Evolutionary conservation across 2,329 filamentous ascomycete species (phyloP).

Genomic region (Xylariaceae sp.): DNA sequence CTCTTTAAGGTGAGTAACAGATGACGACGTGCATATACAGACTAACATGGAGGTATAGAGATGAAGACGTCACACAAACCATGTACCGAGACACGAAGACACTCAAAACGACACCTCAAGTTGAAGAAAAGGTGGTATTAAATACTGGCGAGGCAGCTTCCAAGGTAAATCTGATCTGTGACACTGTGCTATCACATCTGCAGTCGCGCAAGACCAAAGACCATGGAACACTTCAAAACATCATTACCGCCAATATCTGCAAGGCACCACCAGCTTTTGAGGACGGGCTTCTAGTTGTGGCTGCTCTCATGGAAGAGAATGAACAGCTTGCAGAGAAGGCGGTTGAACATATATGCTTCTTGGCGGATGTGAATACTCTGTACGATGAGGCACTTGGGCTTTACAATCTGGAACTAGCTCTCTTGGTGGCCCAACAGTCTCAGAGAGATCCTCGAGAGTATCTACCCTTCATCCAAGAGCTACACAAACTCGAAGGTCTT

Average conservation of each 20-base stretch:
- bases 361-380: slow-evolving; percentile 86
- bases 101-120: slow-evolving; percentile 22
- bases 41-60: slow-evolving; percentile 41
- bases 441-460: slow-evolving; percentile 96
- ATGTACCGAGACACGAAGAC: slow-evolving; percentile 87
- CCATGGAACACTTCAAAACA: slow-evolving; percentile 67
- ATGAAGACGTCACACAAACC: slow-evolving; percentile 89
- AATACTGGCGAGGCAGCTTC: slow-evolving; percentile 22
- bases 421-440: slow-evolving; percentile 90
- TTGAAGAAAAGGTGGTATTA: slow-evolving; percentile 14
- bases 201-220: slow-evolving; percentile 56
- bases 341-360: slow-evolving; percentile 95
- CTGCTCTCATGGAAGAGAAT: slow-evolving; percentile 65
- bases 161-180: slow-evolving; percentile 87
- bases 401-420: slow-evolving; percentile 84
- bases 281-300: slow-evolving; percentile 75
- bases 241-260: slow-evolving; percentile 91
- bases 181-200: slow-evolving; percentile 72
- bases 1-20: slow-evolving; percentile 62
- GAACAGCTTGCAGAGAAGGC: slow-evolving; percentile 76
- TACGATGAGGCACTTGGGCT: slow-evolving; percentile 88
- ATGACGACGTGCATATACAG: slow-evolving; percentile 21
- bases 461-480: slow-evolving; percentile 83
- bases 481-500: slow-evolving; percentile 69
- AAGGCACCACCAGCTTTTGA: slow-evolving; percentile 88